Base-by-base conservation (phyloP, 305 asterid species). In the Rubia balearica region DNA sequence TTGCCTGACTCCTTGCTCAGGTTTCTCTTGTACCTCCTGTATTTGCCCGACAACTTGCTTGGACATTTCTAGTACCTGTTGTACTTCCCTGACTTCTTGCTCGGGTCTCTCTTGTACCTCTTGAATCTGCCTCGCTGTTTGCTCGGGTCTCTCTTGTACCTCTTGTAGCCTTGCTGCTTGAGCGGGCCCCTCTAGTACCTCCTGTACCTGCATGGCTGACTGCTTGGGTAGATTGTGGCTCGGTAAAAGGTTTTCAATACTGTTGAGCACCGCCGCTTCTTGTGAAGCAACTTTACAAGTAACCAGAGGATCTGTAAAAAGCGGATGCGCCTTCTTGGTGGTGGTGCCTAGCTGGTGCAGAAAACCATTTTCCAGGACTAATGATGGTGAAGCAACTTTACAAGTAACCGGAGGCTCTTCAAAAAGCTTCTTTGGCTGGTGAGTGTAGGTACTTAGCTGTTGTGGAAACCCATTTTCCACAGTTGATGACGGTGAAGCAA, bases 21-120 rank as follows among this genome's bases (percentile, higher is more conserved):
- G 71, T 70, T 53, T 73, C 49, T 77, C 86, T 36, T 72, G 84
- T 62, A 57, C 74, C 75, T 73, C 80, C 40, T 51, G 68, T 22
- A 68, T 67, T 74, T 72, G 63, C 33, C 55, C 74, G 22, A 46
- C 79, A 51, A 67, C 43, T 59, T 27, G 83, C 76, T 70, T 49
- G 14, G 56, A 19, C 16, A 16, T 49, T 49, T 49, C 56, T 5
- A 49, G 19, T 13, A 2, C 56, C 7, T 16, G 2, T 0, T 49
- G 21, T 14, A 49, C 56, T 49, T 4, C 5, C 21, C 8, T 49
- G 19, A 19, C n/a, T 16, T 13, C 19, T 49, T 49, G 51, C 51
- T 46, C 51, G 5, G 51, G 51, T 46, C 16, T 46, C 51, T 46
- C 17, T 46, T 46, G 56, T 7, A 16, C 78, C 65, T 77, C 76